Percentiles rank a stretch among this genome's conserved stretches.
Evolutionary conservation across 164 flowering plant genomes (phyloP).

Genomic region (Sedum album): DNA sequence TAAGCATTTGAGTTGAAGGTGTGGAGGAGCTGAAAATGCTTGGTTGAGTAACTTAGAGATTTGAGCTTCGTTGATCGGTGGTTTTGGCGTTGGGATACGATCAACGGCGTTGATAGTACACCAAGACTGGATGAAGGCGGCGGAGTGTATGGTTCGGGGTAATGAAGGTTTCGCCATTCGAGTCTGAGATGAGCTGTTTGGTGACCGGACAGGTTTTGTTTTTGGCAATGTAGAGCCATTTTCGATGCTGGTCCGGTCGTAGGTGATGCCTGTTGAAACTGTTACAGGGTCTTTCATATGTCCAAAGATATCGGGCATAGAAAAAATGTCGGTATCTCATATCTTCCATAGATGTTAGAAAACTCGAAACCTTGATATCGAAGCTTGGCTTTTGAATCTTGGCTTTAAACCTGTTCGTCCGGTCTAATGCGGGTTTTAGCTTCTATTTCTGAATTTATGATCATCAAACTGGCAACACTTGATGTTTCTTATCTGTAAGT

Average conservation of each 20-base stretch:
- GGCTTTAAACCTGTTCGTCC: too few relatives aligned
- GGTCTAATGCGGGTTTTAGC: background rate
- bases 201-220: slow-evolving; percentile 53
- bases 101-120: slow-evolving; percentile 34
- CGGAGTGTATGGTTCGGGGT: slow-evolving; percentile 72
- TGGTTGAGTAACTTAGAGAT: slow-evolving; percentile 29
- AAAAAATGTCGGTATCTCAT: slow-evolving; percentile 45
- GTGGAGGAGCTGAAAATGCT: slow-evolving; percentile 24
- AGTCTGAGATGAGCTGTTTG: slow-evolving; percentile 34
- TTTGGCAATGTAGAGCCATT: slow-evolving; percentile 32
- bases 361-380: background rate
- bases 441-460: background rate
- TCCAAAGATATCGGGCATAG: slow-evolving; percentile 66
- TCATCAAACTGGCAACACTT: background rate
- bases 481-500: background rate
- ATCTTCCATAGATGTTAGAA: slow-evolving; percentile 22
- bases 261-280: slow-evolving; percentile 51
- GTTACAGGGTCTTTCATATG: slow-evolving; percentile 74
- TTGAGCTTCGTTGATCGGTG: slow-evolving; percentile 24
- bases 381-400: background rate
- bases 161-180: slow-evolving; percentile 12
- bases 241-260: slow-evolving; percentile 62
- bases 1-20: slow-evolving; percentile 26
- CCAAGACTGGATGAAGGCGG: slow-evolving; percentile 65
- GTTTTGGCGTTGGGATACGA: slow-evolving; percentile 43